Base-by-base conservation (phyloP, 345 rosid genomes). In the Sonneratia alba region DNA sequence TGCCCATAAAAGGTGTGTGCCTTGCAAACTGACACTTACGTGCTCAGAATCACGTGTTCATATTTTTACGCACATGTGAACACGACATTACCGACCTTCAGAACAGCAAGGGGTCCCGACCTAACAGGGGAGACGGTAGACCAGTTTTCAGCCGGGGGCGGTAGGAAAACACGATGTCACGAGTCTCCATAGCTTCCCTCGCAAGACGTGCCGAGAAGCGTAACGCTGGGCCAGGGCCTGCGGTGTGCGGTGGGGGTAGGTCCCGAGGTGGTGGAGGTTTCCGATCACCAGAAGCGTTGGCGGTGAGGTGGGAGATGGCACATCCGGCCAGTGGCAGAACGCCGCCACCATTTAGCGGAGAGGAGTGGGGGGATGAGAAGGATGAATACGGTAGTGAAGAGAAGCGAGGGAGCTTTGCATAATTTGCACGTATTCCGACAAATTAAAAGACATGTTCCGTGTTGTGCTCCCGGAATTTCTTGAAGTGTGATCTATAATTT, bases 181-280 rank as follows among this genome's bases (percentile, higher is more conserved):
- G 86, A 57, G 87, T 85, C 81, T 79, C 87, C 81, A 82, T 73
- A 76, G 86, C 56, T 74, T 81, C 81, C 1, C 68, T 65, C 13
- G 93, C 89, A 0, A 71, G 74, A 0, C 85, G 86, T 0, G 90
- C 81, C 1, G 93, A 81, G 47, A 93, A 88, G 77, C 97, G 40
- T 81, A 53, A 45, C 53, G 77, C 51, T 78, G 75, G 56, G 91
- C 75, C 10, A 90, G 64, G 56, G 73, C 21, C 34, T 48, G 62
- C 4, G 87, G 82, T 14, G 87, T 76, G 53, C 81, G 81, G 74
- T 88, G 93, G 27, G 88, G 82, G 63, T 74, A 12, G 48, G 3
- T 24, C 12, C 91, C 88, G 2, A 88, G 70, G 47, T 82, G 87
- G 67, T 83, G 88, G 71, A 90, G 83, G 82, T 88, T 87, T 64